Conservation (phyloP, 352 stramenopile species). For the Phytopythium delawarense region DNA sequence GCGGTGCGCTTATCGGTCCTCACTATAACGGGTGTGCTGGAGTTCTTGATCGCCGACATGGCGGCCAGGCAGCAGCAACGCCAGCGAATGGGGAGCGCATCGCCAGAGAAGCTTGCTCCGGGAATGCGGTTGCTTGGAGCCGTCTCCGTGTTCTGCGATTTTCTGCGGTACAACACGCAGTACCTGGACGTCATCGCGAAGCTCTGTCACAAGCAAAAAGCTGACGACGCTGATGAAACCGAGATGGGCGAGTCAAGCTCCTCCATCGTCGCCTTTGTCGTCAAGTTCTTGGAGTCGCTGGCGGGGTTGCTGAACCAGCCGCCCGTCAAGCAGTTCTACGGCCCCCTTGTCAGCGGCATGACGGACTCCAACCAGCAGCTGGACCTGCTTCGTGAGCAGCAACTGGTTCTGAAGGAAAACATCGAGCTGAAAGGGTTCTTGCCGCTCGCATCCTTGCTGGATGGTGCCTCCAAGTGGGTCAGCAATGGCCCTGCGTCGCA, state of each 20-base stretch:
- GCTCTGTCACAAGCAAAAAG: constrained; percentile 8
- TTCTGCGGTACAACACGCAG: constrained; percentile 43
- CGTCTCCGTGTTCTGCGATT: constrained; percentile 68
- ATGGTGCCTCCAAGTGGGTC: constrained; percentile 19
- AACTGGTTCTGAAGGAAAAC: constrained; percentile 66
- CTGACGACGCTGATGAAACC: constrained; percentile 17
- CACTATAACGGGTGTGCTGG: constrained; percentile 41
- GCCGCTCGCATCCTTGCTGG: constrained; percentile 33
- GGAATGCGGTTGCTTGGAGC: constrained; percentile 42
- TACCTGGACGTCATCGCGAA: constrained; percentile 41
- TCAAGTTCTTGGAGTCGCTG: constrained; percentile 42
- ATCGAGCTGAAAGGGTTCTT: constrained; percentile 67
- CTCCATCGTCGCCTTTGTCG: constrained; percentile 19
- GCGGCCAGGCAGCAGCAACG: constrained; percentile 14
- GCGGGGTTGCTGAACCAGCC: constrained; percentile 54
- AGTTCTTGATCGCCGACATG: constrained; percentile 40
- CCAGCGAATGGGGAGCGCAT: constrained; percentile 9
- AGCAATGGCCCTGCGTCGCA: not conserved
- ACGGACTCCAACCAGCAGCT: constrained; percentile 14
- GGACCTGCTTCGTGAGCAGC: constrained; percentile 25
- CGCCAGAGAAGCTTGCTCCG: constrained; percentile 17
- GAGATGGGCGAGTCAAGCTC: constrained; percentile 3
- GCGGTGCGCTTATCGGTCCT: constrained; percentile 51
- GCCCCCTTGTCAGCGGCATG: constrained; percentile 19
- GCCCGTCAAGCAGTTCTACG: constrained; percentile 36